Conservation (phyloP, 2,329 filamentous ascomycete genomes). For the Sporothrix globosa region DNA sequence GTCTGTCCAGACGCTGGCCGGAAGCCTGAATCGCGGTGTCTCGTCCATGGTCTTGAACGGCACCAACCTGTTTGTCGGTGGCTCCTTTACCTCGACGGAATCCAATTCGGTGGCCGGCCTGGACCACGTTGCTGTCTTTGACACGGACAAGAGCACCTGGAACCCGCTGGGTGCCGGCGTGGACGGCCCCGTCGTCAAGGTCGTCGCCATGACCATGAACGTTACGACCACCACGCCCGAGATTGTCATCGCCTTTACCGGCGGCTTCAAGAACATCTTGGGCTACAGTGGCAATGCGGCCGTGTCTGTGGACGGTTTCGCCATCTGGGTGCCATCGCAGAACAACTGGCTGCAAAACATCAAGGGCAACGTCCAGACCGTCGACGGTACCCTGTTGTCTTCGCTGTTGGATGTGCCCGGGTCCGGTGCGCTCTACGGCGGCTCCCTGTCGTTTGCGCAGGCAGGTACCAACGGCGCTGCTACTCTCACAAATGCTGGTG, state of each 20-base stretch:
- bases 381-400: conserved; percentile 74
- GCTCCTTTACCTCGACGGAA: conserved; percentile 76
- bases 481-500: conserved; percentile 58
- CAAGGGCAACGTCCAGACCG: conserved; percentile 62
- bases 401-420: conserved; percentile 66
- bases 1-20: conserved; percentile 63
- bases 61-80: conserved; percentile 75
- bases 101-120: conserved; percentile 66
- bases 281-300: conserved; percentile 66
- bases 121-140: conserved; percentile 76
- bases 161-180: conserved; percentile 80
- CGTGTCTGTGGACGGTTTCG: conserved; percentile 72
- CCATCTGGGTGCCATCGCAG: conserved; percentile 85
- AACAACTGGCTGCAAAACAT: conserved; percentile 88
- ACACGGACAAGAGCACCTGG: conserved; percentile 71
- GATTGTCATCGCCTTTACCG: conserved; percentile 76
- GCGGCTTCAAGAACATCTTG: conserved; percentile 74
- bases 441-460: conserved; percentile 78
- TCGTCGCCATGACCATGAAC: conserved; percentile 80
- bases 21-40: conserved; percentile 82
- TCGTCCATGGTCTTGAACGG: conserved; percentile 68
- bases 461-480: conserved; percentile 73
- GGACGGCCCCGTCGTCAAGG: conserved; percentile 72
- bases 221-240: conserved; percentile 70
- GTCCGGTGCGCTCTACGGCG: conserved; percentile 72